These are phyloP conservation scores for Phaseolus coccineus DNA, from an alignment of 331 rosid genomes.

Conservation along the genomic window DNA sequence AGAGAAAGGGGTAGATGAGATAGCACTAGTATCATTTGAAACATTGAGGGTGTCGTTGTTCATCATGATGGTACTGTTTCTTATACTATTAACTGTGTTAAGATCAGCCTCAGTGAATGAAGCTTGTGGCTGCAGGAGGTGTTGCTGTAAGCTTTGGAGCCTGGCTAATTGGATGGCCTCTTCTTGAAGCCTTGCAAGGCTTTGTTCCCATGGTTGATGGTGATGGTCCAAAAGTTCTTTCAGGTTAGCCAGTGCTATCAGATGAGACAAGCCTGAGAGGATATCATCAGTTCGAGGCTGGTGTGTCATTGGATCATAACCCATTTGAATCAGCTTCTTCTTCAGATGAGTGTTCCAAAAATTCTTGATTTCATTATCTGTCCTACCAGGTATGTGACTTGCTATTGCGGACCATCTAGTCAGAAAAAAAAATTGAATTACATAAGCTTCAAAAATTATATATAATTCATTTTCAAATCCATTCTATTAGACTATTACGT, in stretches of 20 bases:
- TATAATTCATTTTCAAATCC: too few relatives aligned
- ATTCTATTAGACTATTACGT: neutral
- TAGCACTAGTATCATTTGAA: slow-evolving; percentile 16
- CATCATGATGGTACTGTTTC: slow-evolving; percentile 30
- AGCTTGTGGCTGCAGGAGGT: slow-evolving; percentile 57
- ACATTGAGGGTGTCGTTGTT: neutral
- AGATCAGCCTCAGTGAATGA: slow-evolving; percentile 25
- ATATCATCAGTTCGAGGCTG: slow-evolving; percentile 78
- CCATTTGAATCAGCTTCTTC: slow-evolving; percentile 91
- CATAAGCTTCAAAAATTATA: neutral
- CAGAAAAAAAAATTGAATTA: neutral
- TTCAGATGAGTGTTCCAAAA: slow-evolving; percentile 92
- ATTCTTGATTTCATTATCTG: slow-evolving; percentile 86
- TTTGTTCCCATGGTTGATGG: slow-evolving; percentile 56
- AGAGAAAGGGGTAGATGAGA: slow-evolving; percentile 47
- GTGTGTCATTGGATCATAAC: slow-evolving; percentile 89
- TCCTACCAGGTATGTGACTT: slow-evolving; percentile 79
- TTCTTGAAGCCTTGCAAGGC: slow-evolving; percentile 58
- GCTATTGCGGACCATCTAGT: slow-evolving; percentile 91
- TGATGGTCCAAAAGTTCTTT: slow-evolving; percentile 59
- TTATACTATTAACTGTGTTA: slow-evolving; percentile 22
- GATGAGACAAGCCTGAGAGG: slow-evolving; percentile 67
- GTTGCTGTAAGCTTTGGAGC: slow-evolving; percentile 60
- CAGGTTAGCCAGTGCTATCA: slow-evolving; percentile 71
- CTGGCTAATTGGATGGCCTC: slow-evolving; percentile 69